These are phyloP conservation scores for Coccomyxa subellipsoidea DNA, from an alignment of 163 green algal species.

Conservation along the genomic window DNA sequence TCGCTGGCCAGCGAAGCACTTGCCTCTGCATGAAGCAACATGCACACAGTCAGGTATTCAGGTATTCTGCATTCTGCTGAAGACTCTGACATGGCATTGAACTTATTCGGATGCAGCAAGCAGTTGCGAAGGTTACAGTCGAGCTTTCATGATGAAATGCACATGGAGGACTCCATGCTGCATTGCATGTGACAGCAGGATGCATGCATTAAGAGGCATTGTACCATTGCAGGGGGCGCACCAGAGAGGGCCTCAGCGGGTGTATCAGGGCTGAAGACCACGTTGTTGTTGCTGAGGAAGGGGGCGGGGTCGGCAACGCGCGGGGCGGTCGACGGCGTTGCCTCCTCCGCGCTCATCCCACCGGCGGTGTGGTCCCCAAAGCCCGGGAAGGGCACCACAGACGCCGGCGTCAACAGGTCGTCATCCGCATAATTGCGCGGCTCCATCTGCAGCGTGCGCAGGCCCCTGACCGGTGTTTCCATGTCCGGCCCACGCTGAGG, in stretches of 20 bases:
- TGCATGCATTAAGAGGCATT: neutral
- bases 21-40: neutral
- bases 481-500: neutral
- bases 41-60: neutral
- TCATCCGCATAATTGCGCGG: neutral
- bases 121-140: too few relatives aligned
- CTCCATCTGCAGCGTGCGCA: neutral
- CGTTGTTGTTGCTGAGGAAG: conserved; percentile 3
- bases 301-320: neutral
- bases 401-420: neutral
- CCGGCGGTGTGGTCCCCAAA: neutral
- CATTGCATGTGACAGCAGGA: neutral
- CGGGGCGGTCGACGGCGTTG: neutral
- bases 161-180: neutral
- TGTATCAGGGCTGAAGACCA: neutral
- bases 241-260: neutral
- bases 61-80: too few relatives aligned
- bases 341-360: neutral
- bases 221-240: too few relatives aligned
- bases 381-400: neutral
- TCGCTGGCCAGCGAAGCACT: neutral
- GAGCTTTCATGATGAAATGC: too few relatives aligned
- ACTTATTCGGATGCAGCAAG: too few relatives aligned
- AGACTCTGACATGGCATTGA: too few relatives aligned
- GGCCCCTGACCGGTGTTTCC: neutral